These are phyloP conservation scores for Pseudocercospora pini-densiflorae DNA, from an alignment of 2,329 filamentous ascomycete genomes.

Conservation along the genomic window DNA sequence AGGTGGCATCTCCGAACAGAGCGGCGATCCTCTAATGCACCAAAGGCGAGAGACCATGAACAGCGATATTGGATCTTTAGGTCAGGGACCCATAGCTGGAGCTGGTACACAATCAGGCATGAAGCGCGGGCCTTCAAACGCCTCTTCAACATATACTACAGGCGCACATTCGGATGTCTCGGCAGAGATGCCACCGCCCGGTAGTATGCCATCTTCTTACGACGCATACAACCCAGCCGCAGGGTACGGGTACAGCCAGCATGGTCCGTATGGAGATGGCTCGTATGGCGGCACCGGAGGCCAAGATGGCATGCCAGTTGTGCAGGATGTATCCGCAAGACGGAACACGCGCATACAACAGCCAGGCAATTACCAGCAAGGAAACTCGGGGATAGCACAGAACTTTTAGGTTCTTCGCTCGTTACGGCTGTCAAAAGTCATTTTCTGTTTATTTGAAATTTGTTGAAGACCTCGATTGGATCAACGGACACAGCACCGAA, in stretches of 20 bases:
- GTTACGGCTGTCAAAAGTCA: constrained; percentile 1
- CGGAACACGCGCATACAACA: constrained; percentile 96
- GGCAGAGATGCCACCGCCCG: constrained; percentile 42
- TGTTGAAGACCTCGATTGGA: constrained; percentile 12
- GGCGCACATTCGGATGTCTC: constrained; percentile 72
- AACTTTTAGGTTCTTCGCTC: constrained; percentile 73
- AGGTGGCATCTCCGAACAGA: constrained; percentile 49
- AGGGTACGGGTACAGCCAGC: constrained; percentile 59
- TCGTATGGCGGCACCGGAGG: constrained; percentile 58
- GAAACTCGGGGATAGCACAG: constrained; percentile 90
- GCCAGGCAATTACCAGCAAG: constrained; percentile 83
- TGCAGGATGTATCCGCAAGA: constrained; percentile 88
- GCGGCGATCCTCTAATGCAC: constrained; percentile 63
- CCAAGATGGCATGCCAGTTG: constrained; percentile 71
- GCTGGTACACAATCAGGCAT: constrained; percentile 65
- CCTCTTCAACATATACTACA: constrained; percentile 92
- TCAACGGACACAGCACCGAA: constrained; percentile 14
- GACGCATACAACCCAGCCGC: constrained; percentile 40
- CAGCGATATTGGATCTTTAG: constrained; percentile 74
- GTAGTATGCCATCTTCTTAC: constrained; percentile 37
- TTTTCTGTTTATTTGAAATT: neutral
- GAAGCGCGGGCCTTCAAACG: constrained; percentile 88
- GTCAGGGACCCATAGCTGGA: constrained; percentile 67
- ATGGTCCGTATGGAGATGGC: constrained; percentile 60
- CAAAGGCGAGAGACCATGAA: constrained; percentile 59